Evolutionary conservation across 2,329 filamentous ascomycete genomes (phyloP).

Genomic region (Cladophialophora psammophila): DNA sequence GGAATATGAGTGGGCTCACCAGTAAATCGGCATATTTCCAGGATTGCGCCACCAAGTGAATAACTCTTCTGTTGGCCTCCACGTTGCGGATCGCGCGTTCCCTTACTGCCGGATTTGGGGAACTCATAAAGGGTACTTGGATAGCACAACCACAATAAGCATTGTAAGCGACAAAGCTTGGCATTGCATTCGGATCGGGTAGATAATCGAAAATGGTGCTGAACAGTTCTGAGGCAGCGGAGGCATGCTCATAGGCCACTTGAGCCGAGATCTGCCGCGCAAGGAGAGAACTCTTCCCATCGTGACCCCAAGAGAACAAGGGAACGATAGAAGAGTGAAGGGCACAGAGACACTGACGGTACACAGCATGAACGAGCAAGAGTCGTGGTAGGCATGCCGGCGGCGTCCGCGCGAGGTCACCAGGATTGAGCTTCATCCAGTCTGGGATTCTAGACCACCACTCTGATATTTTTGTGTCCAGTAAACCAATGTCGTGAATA

Average conservation of each 20-base stretch:
- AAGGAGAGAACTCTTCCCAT: background rate
- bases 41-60: constrained; percentile 4
- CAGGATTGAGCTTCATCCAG: background rate
- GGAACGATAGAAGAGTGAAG: constrained; percentile 23
- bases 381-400: constrained; percentile 1
- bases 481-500: constrained; percentile 2
- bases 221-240: constrained; percentile 1
- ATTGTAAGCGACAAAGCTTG: constrained; percentile 18
- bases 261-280: constrained; percentile 17
- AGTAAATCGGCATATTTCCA: constrained; percentile 18
- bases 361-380: constrained; percentile 11
- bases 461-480: constrained; percentile 7
- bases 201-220: background rate
- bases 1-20: background rate
- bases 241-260: constrained; percentile 18
- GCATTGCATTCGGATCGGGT: constrained; percentile 4
- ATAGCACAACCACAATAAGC: constrained; percentile 21
- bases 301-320: constrained; percentile 15
- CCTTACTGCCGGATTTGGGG: background rate
- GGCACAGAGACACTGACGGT: constrained; percentile 20
- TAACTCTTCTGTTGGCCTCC: constrained; percentile 10
- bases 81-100: constrained; percentile 10
- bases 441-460: constrained; percentile 10
- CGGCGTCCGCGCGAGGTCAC: background rate
- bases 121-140: constrained; percentile 20